Evolutionary conservation across 2,329 filamentous ascomycete species (phyloP), one percentile per base, ranked within the genome.

Genomic region (Leptoxyphium fumago): DNA sequence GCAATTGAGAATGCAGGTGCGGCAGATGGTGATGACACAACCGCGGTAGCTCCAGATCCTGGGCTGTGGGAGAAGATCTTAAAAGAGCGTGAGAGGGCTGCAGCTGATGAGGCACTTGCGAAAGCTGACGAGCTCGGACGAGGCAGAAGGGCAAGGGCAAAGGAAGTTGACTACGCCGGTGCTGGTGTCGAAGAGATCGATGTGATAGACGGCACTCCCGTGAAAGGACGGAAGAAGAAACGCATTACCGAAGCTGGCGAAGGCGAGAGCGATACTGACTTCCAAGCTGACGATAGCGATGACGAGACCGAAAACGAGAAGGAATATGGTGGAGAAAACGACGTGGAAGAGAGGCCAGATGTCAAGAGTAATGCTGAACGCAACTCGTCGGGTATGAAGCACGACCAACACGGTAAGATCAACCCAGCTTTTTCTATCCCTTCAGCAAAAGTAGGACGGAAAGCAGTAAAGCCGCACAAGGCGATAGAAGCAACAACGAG

Each of bases 31-130:
- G 67, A 71, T 2, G 68, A 75, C 21, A 72, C 74, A 6, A 48
- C 52, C 8, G 67, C 73, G 5, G 61, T 70, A 7, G 67, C 71
- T 0, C 70, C 80, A 9, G 80, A 80, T 54, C 72, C 75, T 11
- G 79, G 77, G 30, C 77, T 93, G 0, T 98, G 93, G 93, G 87
- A 94, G 43, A 81, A 80, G 53, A 95, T 98, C 47, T 69, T 98
- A 30, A 78, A 80, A 43, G 77, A 93, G 58, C 79, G 91, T 49
- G 85, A 94, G 61, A 78, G 76, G 38, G 78, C 82, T 44, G 88
- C 87, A 2, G 73, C 76, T n/a, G 77, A 77, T 45, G 79, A 87
- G 54, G 78, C 79, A 7, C 78, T 78, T 29, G 71, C 68, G 13
- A 77, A 79, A 46, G 72, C 78, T 41, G 77, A 93, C 59, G 76